Conservation (phyloP, 108 stramenopile genomes). For the Thalassiosira profunda region DNA sequence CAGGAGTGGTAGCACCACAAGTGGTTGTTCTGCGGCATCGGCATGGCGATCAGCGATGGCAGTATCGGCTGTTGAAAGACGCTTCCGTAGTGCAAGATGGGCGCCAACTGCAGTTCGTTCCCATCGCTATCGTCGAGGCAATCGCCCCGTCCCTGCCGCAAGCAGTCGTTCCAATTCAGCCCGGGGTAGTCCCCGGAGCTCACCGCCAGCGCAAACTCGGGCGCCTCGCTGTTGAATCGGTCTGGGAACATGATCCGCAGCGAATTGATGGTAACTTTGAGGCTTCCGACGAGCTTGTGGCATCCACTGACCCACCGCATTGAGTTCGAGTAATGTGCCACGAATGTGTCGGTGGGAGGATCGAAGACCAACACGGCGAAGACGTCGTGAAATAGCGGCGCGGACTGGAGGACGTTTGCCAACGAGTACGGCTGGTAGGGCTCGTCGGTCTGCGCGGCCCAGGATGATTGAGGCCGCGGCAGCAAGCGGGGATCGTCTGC, state of each 20-base stretch:
- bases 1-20: slow-evolving; percentile 20
- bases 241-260: slow-evolving; percentile 29
- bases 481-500: too few species aligned
- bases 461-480: too few species aligned
- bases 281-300: slow-evolving; percentile 22
- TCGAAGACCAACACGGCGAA: slow-evolving; percentile 26
- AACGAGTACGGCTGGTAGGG: slow-evolving; percentile 15
- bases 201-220: slow-evolving; percentile 6
- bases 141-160: background rate
- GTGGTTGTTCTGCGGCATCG: slow-evolving; percentile 28
- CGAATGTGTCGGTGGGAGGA: slow-evolving; percentile 7
- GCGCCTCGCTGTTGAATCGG: slow-evolving; percentile 4
- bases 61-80: slow-evolving; percentile 16
- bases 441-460: too few species aligned
- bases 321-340: slow-evolving; percentile 18
- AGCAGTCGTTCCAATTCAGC: slow-evolving; percentile 14
- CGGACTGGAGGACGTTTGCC: background rate
- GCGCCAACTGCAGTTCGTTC: slow-evolving; percentile 2
- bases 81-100: slow-evolving; percentile 27
- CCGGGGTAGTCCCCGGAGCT: slow-evolving; percentile 25
- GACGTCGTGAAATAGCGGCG: slow-evolving; percentile 4
- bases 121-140: slow-evolving; percentile 1
- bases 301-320: slow-evolving; percentile 35
- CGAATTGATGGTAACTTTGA: slow-evolving; percentile 13
- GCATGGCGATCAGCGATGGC: slow-evolving; percentile 35